Base-by-base conservation (phyloP, 169 alveolate species). In the Plasmodium billcollinsi region DNA sequence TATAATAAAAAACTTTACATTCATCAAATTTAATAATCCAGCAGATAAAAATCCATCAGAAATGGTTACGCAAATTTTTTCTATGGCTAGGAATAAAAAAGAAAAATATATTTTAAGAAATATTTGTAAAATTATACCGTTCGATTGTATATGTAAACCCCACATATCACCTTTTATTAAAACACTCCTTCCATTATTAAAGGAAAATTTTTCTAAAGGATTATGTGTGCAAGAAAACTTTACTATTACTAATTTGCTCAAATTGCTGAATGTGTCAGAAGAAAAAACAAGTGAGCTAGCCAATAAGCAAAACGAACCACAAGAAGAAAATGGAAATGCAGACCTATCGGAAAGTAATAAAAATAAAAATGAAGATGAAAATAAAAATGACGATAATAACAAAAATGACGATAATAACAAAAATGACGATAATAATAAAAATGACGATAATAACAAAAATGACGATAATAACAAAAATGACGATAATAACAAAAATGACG, bases 131-230 rank as follows among this genome's bases (percentile, higher is more conserved):
- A 88, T 94, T 52, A 88, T 94, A n/a, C 96, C 96, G 0, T 58
- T 86, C 20, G 95, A 94, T 58, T 43, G 63, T 26, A 89, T 94
- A 9, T 94, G 96, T 73, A 91, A 92, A 61, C 95, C 96, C 2
- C 92, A 92, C 18, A 52, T 80, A 15, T 80, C 89, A 3, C 80
- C 80, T n/a, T 80, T 80, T 39, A 80, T 63, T 29, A 80, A 80
- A 62, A 29, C 83, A 26, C 20, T 80, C 14, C 66, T 80, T 7
- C 90, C 90, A 24, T 12, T 80, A 21, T 6, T 80, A 8, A 67
- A 58, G 21, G 24, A 56, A 9, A 59, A 80, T n/a, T 80, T 80
- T 67, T 15, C 67, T 6, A 12, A 63, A 11, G 59, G 90, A 3
- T 56, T 50, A 7, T 80, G 90, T 59, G 83, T 29, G 11, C 43